Conservation (phyloP, 345 rosid species). For the Hibiscus syriacus region DNA sequence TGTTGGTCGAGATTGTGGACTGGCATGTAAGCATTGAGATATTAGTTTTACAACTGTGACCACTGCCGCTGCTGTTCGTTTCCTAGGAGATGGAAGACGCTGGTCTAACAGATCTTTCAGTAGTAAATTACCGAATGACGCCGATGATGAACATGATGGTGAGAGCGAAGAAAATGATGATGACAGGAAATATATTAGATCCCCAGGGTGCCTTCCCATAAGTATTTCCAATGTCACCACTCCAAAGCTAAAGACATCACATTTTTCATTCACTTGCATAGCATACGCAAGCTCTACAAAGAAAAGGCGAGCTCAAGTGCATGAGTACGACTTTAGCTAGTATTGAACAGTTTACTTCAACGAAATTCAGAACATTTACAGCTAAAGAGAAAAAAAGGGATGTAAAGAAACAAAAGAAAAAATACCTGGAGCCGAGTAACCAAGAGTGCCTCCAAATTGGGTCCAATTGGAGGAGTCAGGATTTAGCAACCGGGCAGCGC, state of each 20-base stretch:
- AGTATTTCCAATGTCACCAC: neutral
- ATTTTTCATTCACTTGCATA: neutral
- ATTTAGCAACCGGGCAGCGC: neutral
- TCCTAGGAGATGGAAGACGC: no score
- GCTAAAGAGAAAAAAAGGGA: neutral
- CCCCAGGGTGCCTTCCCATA: neutral
- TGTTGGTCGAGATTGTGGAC: neutral
- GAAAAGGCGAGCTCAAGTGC: no score
- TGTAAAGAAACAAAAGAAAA: neutral
- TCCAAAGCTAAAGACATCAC: neutral
- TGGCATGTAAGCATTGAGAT: neutral
- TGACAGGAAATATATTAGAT: neutral
- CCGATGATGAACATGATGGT: neutral
- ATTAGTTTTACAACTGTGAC: neutral
- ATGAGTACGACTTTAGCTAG: no score
- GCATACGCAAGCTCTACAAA: no score
- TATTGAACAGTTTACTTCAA: no score
- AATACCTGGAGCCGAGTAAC: neutral
- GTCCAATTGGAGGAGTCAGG: neutral
- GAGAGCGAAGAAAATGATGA: neutral
- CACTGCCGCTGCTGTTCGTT: no score
- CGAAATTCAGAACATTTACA: no score
- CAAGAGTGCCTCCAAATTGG: neutral
- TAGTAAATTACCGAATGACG: neutral
- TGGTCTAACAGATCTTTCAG: no score